Percentiles rank a stretch among this genome's conserved stretches.
Conservation (phyloP, 2,329 filamentous ascomycete genomes). For the Diaporthe sp. region DNA sequence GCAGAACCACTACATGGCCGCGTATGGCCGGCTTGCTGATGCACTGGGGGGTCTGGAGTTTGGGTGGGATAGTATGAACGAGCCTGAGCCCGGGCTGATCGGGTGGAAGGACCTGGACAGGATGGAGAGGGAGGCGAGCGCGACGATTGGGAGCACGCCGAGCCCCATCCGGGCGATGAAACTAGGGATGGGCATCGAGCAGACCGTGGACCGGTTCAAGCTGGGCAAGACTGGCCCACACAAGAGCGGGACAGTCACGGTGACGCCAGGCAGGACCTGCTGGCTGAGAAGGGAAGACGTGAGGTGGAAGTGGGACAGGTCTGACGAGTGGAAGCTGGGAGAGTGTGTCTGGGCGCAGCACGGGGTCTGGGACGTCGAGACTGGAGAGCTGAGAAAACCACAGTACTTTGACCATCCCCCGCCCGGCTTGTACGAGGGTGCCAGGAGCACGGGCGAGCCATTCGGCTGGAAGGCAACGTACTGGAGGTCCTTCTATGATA, state of each 20-base stretch:
- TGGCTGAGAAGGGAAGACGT: slow-evolving; percentile 44
- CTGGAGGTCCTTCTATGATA: slow-evolving; percentile 43
- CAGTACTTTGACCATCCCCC: slow-evolving; percentile 43
- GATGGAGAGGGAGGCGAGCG: slow-evolving; percentile 42
- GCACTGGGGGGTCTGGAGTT: slow-evolving; percentile 43
- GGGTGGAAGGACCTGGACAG: slow-evolving; percentile 41
- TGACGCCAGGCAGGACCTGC: slow-evolving; percentile 40
- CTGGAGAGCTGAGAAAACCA: slow-evolving; percentile 41
- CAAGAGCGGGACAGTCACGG: slow-evolving; percentile 41
- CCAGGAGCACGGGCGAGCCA: slow-evolving; percentile 35
- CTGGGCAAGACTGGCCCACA: slow-evolving; percentile 45
- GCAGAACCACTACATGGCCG: slow-evolving; percentile 44
- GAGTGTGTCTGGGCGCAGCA: slow-evolving; percentile 47
- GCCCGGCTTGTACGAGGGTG: neutral
- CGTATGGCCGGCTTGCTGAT: slow-evolving; percentile 42
- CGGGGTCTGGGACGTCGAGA: slow-evolving; percentile 43
- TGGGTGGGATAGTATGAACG: slow-evolving; percentile 47
- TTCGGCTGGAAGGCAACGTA: slow-evolving; percentile 44
- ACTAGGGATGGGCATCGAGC: slow-evolving; percentile 42
- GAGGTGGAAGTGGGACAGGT: slow-evolving; percentile 43
- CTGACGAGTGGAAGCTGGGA: slow-evolving; percentile 41
- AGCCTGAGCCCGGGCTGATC: slow-evolving; percentile 45
- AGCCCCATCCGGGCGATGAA: slow-evolving; percentile 44
- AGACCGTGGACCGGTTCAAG: slow-evolving; percentile 43
- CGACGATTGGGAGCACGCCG: slow-evolving; percentile 45